Percentiles rank a stretch among this genome's conserved stretches.
Conservation (phyloP, 371 early-diverging fungal species). For the Smittium mucronatum region DNA sequence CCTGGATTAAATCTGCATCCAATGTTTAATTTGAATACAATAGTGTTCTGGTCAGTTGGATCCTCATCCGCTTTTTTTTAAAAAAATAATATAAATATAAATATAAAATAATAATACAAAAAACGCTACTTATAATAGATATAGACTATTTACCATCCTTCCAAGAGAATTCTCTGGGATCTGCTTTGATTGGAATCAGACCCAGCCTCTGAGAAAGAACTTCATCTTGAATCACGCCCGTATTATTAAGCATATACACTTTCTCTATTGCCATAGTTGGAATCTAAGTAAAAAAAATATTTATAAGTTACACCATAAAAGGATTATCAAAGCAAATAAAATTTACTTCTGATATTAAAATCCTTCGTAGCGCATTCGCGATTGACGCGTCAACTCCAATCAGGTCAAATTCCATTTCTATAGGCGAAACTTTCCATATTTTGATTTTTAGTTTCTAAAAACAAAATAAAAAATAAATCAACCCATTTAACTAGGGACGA, state of each 20-base stretch:
- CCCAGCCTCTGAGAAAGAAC: conserved; percentile 96
- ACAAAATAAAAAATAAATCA: neutral
- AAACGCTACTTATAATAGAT: too few relatives aligned
- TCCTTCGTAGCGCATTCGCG: conserved; percentile 92
- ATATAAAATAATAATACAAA: neutral
- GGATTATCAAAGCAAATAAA: conserved; percentile 27
- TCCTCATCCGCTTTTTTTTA: conserved; percentile 40
- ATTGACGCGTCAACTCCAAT: conserved; percentile 87
- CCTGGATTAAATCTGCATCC: conserved; percentile 52
- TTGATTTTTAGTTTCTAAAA: conserved; percentile 49
- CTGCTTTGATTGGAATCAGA: conserved; percentile 85
- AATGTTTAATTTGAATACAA: conserved; percentile 76
- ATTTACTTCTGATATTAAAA: conserved; percentile 73
- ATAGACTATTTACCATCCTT: conserved; percentile 20
- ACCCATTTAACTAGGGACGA: too few relatives aligned
- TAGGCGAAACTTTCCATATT: conserved; percentile 48
- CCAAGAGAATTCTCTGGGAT: conserved; percentile 67
- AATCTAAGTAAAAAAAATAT: conserved; percentile 36
- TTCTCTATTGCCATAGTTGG: conserved; percentile 97
- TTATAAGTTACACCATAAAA: neutral
- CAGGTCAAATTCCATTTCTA: conserved; percentile 88
- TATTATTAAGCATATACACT: conserved; percentile 91
- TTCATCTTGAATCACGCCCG: conserved; percentile 93
- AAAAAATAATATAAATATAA: neutral
- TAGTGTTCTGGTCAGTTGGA: conserved; percentile 85